Evolutionary conservation across 495 filamentous ascomycete species (phyloP).

Genomic region (Thozetella sp.): DNA sequence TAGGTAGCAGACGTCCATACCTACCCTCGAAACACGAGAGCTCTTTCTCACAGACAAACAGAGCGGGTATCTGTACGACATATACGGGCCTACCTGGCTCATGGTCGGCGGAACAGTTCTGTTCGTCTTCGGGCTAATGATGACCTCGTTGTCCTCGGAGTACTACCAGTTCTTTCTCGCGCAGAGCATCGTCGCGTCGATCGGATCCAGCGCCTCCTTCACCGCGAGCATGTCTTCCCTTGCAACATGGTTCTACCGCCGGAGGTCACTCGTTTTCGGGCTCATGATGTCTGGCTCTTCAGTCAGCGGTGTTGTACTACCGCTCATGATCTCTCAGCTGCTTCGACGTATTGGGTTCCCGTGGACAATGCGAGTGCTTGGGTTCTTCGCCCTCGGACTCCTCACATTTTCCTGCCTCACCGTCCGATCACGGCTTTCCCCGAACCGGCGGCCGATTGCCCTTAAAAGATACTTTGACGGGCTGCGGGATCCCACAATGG

Average conservation of each 20-base stretch:
- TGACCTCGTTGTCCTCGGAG: slow-evolving; percentile 61
- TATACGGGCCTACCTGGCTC: slow-evolving; percentile 62
- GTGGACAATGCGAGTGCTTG: slow-evolving; percentile 55
- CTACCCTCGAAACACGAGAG: no score
- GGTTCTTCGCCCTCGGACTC: slow-evolving; percentile 48
- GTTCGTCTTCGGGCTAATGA: slow-evolving; percentile 74
- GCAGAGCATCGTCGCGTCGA: slow-evolving; percentile 53
- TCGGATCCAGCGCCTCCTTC: slow-evolving; percentile 36
- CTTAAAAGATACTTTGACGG: slow-evolving; percentile 59
- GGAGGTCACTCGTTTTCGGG: slow-evolving; percentile 37
- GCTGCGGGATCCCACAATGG: slow-evolving; percentile 58
- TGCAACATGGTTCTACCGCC: background rate
- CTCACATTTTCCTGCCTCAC: slow-evolving; percentile 64
- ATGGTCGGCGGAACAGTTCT: slow-evolving; percentile 59
- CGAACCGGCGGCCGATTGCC: slow-evolving; percentile 50
- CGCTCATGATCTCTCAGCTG: slow-evolving; percentile 24
- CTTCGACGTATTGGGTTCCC: slow-evolving; percentile 44
- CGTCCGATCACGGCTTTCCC: slow-evolving; percentile 63
- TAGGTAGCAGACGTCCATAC: no score
- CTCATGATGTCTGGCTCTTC: slow-evolving; percentile 53
- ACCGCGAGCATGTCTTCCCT: background rate
- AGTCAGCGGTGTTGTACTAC: slow-evolving; percentile 48
- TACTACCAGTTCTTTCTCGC: slow-evolving; percentile 66
- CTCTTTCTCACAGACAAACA: slow-evolving; percentile 59
- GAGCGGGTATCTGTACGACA: slow-evolving; percentile 47